Conservation (phyloP, 768 basidiomycete genomes). For the Podaxis sp. region DNA sequence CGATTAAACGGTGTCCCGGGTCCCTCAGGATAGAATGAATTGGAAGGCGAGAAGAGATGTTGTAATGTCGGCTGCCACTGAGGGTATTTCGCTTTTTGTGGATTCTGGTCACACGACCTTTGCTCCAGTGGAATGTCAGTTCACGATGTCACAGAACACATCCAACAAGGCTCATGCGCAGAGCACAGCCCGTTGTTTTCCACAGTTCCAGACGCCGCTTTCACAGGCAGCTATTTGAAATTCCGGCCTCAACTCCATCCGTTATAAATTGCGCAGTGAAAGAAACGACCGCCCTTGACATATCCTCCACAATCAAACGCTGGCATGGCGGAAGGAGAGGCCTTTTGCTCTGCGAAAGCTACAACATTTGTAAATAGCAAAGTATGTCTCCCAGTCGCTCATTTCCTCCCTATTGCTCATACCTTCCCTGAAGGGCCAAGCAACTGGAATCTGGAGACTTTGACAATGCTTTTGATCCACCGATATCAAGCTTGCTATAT, state of each 20-base stretch:
- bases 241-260: background rate
- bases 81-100: constrained; percentile 17
- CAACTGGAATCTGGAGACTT: background rate
- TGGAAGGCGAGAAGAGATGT: background rate
- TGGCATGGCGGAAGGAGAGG: no score
- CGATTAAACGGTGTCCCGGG: constrained; percentile 18
- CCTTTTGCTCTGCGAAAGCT: background rate
- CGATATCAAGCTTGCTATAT: background rate
- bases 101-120: constrained; percentile 9
- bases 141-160: background rate
- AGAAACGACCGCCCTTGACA: background rate
- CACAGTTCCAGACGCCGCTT: background rate
- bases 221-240: background rate
- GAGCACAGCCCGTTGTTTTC: background rate
- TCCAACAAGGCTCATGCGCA: background rate
- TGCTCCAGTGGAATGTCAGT: background rate
- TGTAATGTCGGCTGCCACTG: constrained; percentile 1
- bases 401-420: background rate
- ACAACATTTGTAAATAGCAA: background rate
- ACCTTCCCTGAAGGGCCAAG: background rate
- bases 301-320: background rate
- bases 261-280: background rate
- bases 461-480: background rate
- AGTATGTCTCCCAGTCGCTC: background rate
- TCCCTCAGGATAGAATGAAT: constrained; percentile 4